Base-by-base conservation (phyloP, 495 filamentous ascomycete genomes). In the Lepidopterella palustris region DNA sequence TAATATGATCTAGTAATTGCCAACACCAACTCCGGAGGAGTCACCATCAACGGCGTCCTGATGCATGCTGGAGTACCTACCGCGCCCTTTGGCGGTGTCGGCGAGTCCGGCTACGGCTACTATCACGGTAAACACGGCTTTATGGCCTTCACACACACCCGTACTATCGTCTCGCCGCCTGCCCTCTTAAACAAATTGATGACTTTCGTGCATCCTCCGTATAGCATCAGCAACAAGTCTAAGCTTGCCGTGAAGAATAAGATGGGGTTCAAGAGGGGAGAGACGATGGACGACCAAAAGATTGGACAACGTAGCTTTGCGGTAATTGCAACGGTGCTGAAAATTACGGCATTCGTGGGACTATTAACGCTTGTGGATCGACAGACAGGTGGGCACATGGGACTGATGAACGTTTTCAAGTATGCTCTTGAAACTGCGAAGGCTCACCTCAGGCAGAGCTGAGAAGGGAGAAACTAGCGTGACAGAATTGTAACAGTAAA, bases 71-170 rank as follows among this genome's bases (percentile, higher is more conserved):
- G 4, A 3, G 57, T 68, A 6, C 54, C 55, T 8, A 63, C 64
- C n/a, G 53, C 47, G 2, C 63, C 65, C 18, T 68, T 66, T 39
- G 65, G 65, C 48, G 65, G 59, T 6, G 65, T 66, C 5, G 65
- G 63, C 1, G 58, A 66, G 11, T 52, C 58, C 8, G 65, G 65
- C 20, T 47, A 26, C 1, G 63, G 63, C 23, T 39, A 39, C 9
- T 66, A 68, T 24, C 63, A 66, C 18, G 63, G 63, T 3, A 62
- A 59, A 55, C 56, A 50, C 68, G 56, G 64, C 35, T 60, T 73
- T 66, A 49, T 66, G 52, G 23, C 62, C 64, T 53, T 62, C 49
- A 50, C 72, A 31, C 53, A 71, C 11, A 27, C 8, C 15, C 27
- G 69, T 6, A 21, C 66, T 42, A 45, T 69, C 64, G 53, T 72